Evolutionary conservation across 805 yeast species (phyloP).

Genomic region (Dipodascopsis tothii): DNA sequence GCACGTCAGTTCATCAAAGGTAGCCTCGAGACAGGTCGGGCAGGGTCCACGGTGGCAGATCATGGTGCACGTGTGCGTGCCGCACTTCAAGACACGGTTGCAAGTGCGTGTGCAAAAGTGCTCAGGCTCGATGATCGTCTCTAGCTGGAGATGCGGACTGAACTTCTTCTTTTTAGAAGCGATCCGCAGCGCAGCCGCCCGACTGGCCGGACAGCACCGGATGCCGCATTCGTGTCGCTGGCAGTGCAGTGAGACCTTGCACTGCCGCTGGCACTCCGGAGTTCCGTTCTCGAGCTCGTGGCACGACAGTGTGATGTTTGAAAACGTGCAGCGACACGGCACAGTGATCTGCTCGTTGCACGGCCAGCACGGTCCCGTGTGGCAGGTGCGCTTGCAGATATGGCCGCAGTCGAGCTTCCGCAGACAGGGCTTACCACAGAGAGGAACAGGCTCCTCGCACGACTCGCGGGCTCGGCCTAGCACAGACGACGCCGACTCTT

Average conservation of each 20-base stretch:
- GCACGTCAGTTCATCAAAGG: conserved; percentile 29
- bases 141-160: conserved; percentile 31
- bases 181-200: conserved; percentile 44
- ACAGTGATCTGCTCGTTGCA: conserved; percentile 49
- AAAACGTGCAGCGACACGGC: conserved; percentile 60
- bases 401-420: conserved; percentile 66
- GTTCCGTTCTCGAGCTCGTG: conserved; percentile 12
- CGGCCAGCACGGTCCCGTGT: conserved; percentile 65
- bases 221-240: conserved; percentile 68
- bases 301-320: conserved; percentile 14
- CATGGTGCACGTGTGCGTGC: conserved; percentile 27
- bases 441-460: conserved; percentile 75
- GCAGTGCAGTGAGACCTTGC: conserved; percentile 69
- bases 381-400: conserved; percentile 61
- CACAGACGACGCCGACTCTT: conserved; percentile 40
- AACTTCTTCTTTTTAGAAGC: conserved; percentile 8
- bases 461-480: conserved; percentile 37
- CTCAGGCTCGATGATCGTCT: conserved; percentile 28
- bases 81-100: conserved; percentile 27
- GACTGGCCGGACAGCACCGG: conserved; percentile 65
- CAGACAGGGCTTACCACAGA: conserved; percentile 60
- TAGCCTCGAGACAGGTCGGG: conserved; percentile 28
- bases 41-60: conserved; percentile 32
- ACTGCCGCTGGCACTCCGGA: conserved; percentile 64
- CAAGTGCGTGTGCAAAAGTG: conserved; percentile 29